Base-by-base conservation (phyloP, 352 stramenopile genomes). In the Stramenopiles sp. region DNA sequence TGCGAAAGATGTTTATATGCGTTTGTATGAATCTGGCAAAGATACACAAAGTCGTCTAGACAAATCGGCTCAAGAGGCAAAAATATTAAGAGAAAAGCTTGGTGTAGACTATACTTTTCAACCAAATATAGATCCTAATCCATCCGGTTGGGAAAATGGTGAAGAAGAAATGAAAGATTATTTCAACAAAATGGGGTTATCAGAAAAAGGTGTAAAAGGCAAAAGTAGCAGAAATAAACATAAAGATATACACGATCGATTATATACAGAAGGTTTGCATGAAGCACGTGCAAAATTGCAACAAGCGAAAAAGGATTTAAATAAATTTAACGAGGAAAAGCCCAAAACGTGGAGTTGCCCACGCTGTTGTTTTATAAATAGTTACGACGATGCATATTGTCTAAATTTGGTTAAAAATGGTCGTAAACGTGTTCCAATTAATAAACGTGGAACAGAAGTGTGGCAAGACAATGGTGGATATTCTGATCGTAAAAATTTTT, bases 81-180 rank as follows among this genome's bases (percentile, higher is more conserved):
- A 27, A 27, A 20, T 23, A 27, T 23, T 20, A 27, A 20, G 53
- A 69, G 27, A 20, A 27, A 20, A 27, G 53, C 20, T 23, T 23
- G 20, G 27, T 27, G 53, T 23, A 69, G 27, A 69, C 20, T 69
- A 23, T 27, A 23, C 53, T 20, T 69, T 69, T 27, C 20, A 69
- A 69, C 53, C 53, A 69, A 27, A 69, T 69, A 23, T 69, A 69
- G 53, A 69, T 20, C 53, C 53, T 23, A 69, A 69, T 27, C 27
- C 53, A 27, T 20, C 53, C 20, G 53, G 53, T 27, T 69, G 53
- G 53, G 53, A 69, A 69, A 69, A 69, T 69, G 53, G 53, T 27
- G 53, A 69, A 69, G 27, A 69, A 27, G 53, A 69, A 69, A 69
- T 69, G 53, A 69, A 69, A 69, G 27, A 69, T 23, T 69, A 69